phyloP scores from a whole-genome alignment of 2,329 filamentous ascomycete genomes.

The Elsinoe australis region DNA sequence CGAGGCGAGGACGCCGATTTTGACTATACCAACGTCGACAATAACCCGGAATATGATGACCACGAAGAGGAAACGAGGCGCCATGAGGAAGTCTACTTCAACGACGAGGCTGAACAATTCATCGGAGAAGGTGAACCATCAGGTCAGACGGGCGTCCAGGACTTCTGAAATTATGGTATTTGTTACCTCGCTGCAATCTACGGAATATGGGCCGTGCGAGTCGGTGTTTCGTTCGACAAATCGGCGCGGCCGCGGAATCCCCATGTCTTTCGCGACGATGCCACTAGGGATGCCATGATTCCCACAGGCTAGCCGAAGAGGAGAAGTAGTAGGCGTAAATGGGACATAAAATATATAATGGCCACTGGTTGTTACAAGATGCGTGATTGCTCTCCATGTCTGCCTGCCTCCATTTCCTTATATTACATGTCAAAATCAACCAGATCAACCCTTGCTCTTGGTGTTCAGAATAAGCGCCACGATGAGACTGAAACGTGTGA shows the following conservation, averaged over 20 bases:
- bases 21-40: slow-evolving; percentile 64
- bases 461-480: slow-evolving; percentile 91
- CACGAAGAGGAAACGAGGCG: slow-evolving; percentile 52
- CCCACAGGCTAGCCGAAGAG: too few relatives aligned
- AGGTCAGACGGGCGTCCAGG: slow-evolving; percentile 44
- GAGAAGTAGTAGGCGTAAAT: too few relatives aligned
- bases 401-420: slow-evolving; percentile 12
- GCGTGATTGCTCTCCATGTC: too few relatives aligned
- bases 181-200: neutral
- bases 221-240: too few relatives aligned
- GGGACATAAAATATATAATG: too few relatives aligned
- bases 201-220: neutral
- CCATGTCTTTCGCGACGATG: too few relatives aligned
- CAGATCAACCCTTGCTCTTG: slow-evolving; percentile 56
- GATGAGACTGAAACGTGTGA: slow-evolving; percentile 58
- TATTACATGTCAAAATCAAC: slow-evolving; percentile 1
- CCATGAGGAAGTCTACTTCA: slow-evolving; percentile 69
- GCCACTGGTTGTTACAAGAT: too few relatives aligned
- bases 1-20: slow-evolving; percentile 69
- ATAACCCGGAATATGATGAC: slow-evolving; percentile 64
- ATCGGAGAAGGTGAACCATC: slow-evolving; percentile 29
- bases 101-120: slow-evolving; percentile 55
- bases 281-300: slow-evolving; percentile 5
- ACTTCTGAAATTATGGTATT: too few relatives aligned
- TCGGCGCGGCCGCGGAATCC: too few relatives aligned